phyloP scores from a whole-genome alignment of 805 yeast genomes.

The Candida ipomoeae region DNA sequence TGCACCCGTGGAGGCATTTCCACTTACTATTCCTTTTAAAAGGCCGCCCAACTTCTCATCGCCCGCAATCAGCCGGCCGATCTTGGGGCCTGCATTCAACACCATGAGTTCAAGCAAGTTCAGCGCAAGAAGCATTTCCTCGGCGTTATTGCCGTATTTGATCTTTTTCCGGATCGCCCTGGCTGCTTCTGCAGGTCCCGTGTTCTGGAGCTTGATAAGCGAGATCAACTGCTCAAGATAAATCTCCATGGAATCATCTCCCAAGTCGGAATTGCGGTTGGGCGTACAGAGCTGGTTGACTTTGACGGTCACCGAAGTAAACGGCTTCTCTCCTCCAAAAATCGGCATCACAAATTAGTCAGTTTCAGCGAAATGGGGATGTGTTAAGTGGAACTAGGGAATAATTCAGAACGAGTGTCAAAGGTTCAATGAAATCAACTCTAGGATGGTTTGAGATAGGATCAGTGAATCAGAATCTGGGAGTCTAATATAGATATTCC shows the following conservation, averaged over 20 bases:
- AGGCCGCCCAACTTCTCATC: conserved; percentile 68
- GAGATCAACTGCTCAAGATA: conserved; percentile 58
- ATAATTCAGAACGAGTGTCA: no score
- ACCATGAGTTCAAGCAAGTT: conserved; percentile 35
- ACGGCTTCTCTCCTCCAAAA: conserved; percentile 57
- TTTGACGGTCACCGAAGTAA: conserved; percentile 65
- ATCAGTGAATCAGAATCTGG: no score
- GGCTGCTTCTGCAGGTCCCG: conserved; percentile 70
- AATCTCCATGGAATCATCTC: conserved; percentile 33
- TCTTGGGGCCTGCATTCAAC: conserved; percentile 40
- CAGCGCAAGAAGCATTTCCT: conserved; percentile 66
- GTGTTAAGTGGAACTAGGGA: no score
- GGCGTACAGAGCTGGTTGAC: conserved; percentile 50
- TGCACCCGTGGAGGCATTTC: conserved; percentile 33
- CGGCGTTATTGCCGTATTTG: conserved; percentile 66
- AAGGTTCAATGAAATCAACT: no score
- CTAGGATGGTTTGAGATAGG: no score
- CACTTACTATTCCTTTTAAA: conserved; percentile 45
- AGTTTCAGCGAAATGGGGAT: no score
- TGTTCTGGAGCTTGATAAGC: conserved; percentile 38
- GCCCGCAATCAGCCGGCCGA: conserved; percentile 48
- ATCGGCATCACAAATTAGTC: conserved; percentile 20
- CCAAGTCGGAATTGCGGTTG: conserved; percentile 35
- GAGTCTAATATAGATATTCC: no score
- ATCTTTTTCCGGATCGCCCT: conserved; percentile 83